Percentiles rank a stretch among this genome's conserved stretches.
phyloP scores from a whole-genome alignment of 257 asterid genomes.

The Petunia secreta region DNA sequence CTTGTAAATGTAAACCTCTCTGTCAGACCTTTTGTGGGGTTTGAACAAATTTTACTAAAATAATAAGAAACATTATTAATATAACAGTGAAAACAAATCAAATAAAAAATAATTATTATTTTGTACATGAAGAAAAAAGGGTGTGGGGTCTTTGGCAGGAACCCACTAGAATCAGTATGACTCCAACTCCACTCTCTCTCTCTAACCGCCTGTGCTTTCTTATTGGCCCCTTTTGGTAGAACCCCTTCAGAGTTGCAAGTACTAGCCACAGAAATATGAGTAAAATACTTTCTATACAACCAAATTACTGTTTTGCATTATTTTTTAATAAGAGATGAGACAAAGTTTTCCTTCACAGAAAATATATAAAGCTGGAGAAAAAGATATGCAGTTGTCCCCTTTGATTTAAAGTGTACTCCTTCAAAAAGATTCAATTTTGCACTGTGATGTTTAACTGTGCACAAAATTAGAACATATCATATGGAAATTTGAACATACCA shows the following conservation, averaged over 20 bases:
- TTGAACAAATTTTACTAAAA: slow-evolving; percentile 27
- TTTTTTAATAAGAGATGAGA: slow-evolving; percentile 23
- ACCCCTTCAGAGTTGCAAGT: slow-evolving; percentile 32
- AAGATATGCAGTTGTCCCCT: not conserved
- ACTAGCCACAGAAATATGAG: slow-evolving; percentile 10
- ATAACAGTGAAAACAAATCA: slow-evolving; percentile 14
- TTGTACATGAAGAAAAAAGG: slow-evolving; percentile 26
- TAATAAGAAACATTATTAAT: slow-evolving; percentile 15
- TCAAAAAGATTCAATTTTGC: no score
- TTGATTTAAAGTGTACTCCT: not conserved
- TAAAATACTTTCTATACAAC: not conserved
- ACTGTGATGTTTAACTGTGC: no score
- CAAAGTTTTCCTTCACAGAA: slow-evolving; percentile 25
- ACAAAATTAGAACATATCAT: no score
- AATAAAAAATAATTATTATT: slow-evolving; percentile 29
- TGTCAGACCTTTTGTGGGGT: slow-evolving; percentile 54
- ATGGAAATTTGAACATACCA: no score
- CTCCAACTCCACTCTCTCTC: slow-evolving; percentile 55
- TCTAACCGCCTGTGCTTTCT: slow-evolving; percentile 59
- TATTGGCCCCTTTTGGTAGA: slow-evolving; percentile 44
- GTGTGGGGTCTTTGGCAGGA: slow-evolving; percentile 47
- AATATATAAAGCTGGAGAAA: not conserved
- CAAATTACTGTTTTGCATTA: slow-evolving; percentile 4
- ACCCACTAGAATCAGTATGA: slow-evolving; percentile 36
- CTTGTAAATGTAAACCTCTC: slow-evolving; percentile 35